Base-by-base conservation (phyloP, 2,329 filamentous ascomycete species). In the Botryotinia convoluta region DNA sequence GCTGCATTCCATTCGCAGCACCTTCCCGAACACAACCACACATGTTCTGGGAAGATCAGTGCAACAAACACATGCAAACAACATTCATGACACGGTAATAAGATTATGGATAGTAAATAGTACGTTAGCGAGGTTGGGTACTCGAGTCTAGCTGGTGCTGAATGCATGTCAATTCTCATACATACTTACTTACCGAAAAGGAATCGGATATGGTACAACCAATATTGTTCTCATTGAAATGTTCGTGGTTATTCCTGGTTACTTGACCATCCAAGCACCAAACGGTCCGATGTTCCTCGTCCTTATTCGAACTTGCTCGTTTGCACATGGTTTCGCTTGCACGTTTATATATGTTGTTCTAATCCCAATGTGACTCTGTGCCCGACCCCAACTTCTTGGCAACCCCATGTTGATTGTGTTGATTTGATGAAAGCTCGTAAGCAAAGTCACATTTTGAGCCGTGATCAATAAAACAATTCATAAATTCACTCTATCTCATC, bases 281-380 rank as follows among this genome's bases (percentile, higher is more conserved):
- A 70, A 74, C 71, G 71, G 71, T 70, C 71, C 69, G 75, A 76
- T 76, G 71, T 72, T 72, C 71, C 70, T 68, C 48, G 37, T 39
- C 57, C 72, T 69, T 67, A 60, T 72, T 73, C 69, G 74, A 61
- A 67, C 42, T 51, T 45, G 20, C 68, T 70, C 68, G 68, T 61
- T 22, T 61, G 18, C 51, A 70, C 51, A 70, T 70, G 54, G 29
- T 62, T 70, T 70, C 68, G 39, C 37, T 61, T 45, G 20, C n/a
- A 44, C 42, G 20, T 37, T 62, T 42, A 37, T 37, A n/a, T 37
- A 22, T 62, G 48, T 62, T 39, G 68, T 22, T 62, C 39, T 57
- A 70, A 70, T 70, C 68, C 68, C 32, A 62, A 70, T 70, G 42
- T 70, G 68, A 70, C 54, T 62, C n/a, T 70, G 54, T 70, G 68